Conservation (phyloP, 1,284 basidiomycete genomes). For the Puccinia polysora region DNA sequence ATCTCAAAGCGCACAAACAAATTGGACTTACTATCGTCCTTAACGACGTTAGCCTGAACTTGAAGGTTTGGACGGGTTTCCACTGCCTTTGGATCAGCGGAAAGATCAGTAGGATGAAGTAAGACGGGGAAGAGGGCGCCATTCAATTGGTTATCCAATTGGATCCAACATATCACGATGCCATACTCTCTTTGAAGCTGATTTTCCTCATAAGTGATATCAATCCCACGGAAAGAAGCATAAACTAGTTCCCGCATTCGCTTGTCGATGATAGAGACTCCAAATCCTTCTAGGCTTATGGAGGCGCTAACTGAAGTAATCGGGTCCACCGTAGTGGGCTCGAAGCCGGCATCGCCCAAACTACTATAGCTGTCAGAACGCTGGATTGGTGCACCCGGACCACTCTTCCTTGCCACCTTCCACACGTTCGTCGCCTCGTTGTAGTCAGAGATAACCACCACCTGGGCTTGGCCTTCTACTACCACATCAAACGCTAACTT, state of each 20-base stretch:
- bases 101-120: conserved; percentile 86
- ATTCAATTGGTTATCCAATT: conserved; percentile 98
- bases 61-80: conserved; percentile 85
- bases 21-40: conserved; percentile 71
- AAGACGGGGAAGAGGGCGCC: conserved; percentile 94
- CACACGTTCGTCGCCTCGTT: conserved; percentile 80
- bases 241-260: conserved; percentile 86
- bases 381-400: conserved; percentile 57
- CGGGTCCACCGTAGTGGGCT: conserved; percentile 72
- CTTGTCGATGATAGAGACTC: conserved; percentile 85
- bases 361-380: conserved; percentile 69
- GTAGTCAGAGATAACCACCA: conserved; percentile 83
- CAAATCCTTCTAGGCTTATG: conserved; percentile 82
- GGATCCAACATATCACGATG: conserved; percentile 77
- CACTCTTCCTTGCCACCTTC: conserved; percentile 62
- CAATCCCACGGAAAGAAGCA: conserved; percentile 71
- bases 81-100: conserved; percentile 71
- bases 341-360: conserved; percentile 69
- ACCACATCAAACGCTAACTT: conserved; percentile 83
- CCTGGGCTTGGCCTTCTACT: conserved; percentile 80
- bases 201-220: conserved; percentile 80
- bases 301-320: conserved; percentile 66
- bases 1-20: not conserved
- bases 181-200: conserved; percentile 72
- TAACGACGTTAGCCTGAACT: conserved; percentile 78